phyloP scores from a whole-genome alignment of 306 rosid genomes.

The Fragaria iinumae region DNA sequence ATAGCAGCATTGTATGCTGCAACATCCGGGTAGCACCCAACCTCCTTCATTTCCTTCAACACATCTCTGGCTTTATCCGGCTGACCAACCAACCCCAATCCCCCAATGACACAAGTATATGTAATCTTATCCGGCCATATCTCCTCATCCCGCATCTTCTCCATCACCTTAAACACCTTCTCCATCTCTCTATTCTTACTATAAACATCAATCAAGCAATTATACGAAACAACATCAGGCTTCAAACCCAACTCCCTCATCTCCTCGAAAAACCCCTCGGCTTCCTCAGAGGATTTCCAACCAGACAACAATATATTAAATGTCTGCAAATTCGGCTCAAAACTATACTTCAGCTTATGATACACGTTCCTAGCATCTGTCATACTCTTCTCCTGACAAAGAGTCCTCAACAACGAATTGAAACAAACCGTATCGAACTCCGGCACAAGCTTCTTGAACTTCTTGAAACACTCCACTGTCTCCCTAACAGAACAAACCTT shows the following conservation, averaged over 20 bases:
- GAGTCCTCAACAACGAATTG: slow-evolving; percentile 73
- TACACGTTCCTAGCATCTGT: slow-evolving; percentile 86
- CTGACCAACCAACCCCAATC: slow-evolving; percentile 82
- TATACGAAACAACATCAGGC: slow-evolving; percentile 79
- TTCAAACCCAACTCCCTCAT: slow-evolving; percentile 70
- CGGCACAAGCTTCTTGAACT: slow-evolving; percentile 65
- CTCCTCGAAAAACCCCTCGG: slow-evolving; percentile 77
- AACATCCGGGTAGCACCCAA: slow-evolving; percentile 74
- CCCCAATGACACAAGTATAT: slow-evolving; percentile 73
- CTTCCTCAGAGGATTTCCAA: slow-evolving; percentile 84
- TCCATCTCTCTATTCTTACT: slow-evolving; percentile 69
- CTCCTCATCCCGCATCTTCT: slow-evolving; percentile 54
- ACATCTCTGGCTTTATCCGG: slow-evolving; percentile 74
- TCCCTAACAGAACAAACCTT: slow-evolving; percentile 77
- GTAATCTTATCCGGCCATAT: slow-evolving; percentile 71
- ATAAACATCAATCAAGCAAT: slow-evolving; percentile 77
- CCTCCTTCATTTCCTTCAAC: slow-evolving; percentile 89
- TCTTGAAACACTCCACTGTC: slow-evolving; percentile 74
- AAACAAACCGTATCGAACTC: slow-evolving; percentile 58
- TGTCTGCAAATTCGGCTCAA: slow-evolving; percentile 70
- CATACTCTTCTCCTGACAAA: slow-evolving; percentile 97
- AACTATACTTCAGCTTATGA: slow-evolving; percentile 62
- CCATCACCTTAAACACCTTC: slow-evolving; percentile 68
- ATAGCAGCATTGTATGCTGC: slow-evolving; percentile 83
- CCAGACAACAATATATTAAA: slow-evolving; percentile 79